phyloP scores from a whole-genome alignment of 2,329 filamentous ascomycete species.

The Phoma herbarum region DNA sequence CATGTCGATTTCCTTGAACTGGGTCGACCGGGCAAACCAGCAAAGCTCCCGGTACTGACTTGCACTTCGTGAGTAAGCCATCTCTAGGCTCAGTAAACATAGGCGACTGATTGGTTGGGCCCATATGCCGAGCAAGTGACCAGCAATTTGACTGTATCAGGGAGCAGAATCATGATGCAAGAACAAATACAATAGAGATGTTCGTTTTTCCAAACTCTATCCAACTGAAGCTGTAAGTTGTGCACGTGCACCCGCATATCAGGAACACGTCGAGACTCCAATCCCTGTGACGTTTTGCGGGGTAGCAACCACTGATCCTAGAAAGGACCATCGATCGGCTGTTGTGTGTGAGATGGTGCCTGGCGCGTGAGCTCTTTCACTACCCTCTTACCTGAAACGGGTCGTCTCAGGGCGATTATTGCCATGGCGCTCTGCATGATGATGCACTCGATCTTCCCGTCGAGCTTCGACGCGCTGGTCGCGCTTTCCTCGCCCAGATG shows the following conservation, averaged over 20 bases:
- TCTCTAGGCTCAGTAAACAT: not conserved
- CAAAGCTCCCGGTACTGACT: not conserved
- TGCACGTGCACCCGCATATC: slow-evolving; percentile 8
- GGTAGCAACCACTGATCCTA: slow-evolving; percentile 6
- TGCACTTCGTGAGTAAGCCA: not conserved
- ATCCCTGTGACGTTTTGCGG: slow-evolving; percentile 23
- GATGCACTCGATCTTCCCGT: slow-evolving; percentile 22
- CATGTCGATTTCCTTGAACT: not conserved
- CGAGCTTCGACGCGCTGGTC: slow-evolving; percentile 16
- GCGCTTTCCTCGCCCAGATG: slow-evolving; percentile 8
- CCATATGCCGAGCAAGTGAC: too few species aligned
- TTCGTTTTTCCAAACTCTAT: not conserved
- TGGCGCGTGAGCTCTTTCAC: slow-evolving; percentile 18
- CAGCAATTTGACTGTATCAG: not conserved
- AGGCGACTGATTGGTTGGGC: not conserved
- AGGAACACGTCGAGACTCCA: slow-evolving; percentile 15
- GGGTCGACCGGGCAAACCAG: not conserved
- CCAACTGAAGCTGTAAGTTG: not conserved
- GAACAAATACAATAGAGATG: not conserved
- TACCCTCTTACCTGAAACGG: slow-evolving; percentile 14
- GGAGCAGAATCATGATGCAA: not conserved
- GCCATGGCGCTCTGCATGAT: slow-evolving; percentile 22
- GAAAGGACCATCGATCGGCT: slow-evolving; percentile 8
- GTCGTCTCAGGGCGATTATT: slow-evolving; percentile 7
- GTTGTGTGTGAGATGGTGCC: slow-evolving; percentile 1